Evolutionary conservation across 768 basidiomycete species (phyloP), one percentile per base, ranked within the genome.

Genomic region (Leccinum broughii): DNA sequence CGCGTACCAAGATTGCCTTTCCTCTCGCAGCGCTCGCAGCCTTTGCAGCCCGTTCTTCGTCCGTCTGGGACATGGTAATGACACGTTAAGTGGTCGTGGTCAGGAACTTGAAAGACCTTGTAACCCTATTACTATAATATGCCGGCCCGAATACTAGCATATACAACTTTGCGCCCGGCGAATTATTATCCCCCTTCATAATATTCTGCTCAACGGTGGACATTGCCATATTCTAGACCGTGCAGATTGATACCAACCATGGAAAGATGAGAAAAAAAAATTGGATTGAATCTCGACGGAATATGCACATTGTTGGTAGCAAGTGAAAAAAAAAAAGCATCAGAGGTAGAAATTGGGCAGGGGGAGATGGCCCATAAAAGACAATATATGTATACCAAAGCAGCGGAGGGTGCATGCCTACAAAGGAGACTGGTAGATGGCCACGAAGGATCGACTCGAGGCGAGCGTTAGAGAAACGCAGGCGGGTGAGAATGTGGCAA

Each of bases 11-110:
- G 3, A 94, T 69, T 53, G 89, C 91, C 73, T 89, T 91, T 57
- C 89, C 92, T 62, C 92, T 84, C 3, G 92, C 92, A 57, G 92
- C 92, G 62, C 92, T 84, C 3, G 92, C 92, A 57, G 92, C 84
- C 75, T 89, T 92, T 15, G 84, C 85, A 56, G 90, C 89, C 62
- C 92, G 84, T 62, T 93, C 92, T 54, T 82, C 81, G 67, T 91
- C 91, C 26, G 86, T 81, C 84, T 69, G 62, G 30, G 63, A 65
- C 64, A 67, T 73, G 63, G 55, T 28, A 51, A 54, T 35, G 32
- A 56, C 46, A 54, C 67, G 61, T 56, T 51, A 50, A 46, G 48
- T 51, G 54, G 44, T 52, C 15, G 53, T 55, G 26, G 52, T 54
- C 48, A 46, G 56, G 59, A 48, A 30, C 28, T 30, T 30, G 28